A percentile compares a stretch with the other conserved stretches of the same genome.
Evolutionary conservation across 2,329 filamentous ascomycete genomes (phyloP).

Genomic region (Falciphora oryzae): DNA sequence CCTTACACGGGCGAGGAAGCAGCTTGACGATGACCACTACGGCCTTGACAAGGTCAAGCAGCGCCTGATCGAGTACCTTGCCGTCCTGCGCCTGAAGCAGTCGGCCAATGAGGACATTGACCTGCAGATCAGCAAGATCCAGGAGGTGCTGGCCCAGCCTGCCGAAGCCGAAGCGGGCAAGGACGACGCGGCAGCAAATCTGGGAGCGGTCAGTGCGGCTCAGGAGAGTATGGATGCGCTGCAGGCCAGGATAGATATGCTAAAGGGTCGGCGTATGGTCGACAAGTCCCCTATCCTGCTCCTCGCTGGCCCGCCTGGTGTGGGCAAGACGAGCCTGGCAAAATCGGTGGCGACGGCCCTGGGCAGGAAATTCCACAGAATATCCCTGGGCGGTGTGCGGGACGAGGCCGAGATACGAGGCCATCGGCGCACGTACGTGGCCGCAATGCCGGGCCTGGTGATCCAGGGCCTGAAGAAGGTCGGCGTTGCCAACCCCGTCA

Average conservation of each 20-base stretch:
- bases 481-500: constrained; percentile 89
- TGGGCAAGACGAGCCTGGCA: constrained; percentile 92
- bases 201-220: constrained; percentile 8
- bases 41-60: constrained; percentile 97
- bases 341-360: constrained; percentile 89
- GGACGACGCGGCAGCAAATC: not conserved
- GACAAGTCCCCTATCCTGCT: constrained; percentile 96
- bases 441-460: constrained; percentile 95
- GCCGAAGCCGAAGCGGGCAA: constrained; percentile 15
- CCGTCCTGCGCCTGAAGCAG: constrained; percentile 93
- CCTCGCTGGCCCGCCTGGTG: constrained; percentile 86
- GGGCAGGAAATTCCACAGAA: constrained; percentile 92
- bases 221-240: constrained; percentile 33
- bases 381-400: constrained; percentile 89
- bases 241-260: constrained; percentile 63
- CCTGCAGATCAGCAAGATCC: constrained; percentile 64
- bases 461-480: constrained; percentile 94
- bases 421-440: constrained; percentile 91
- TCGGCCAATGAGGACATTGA: constrained; percentile 80
- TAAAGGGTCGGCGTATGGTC: constrained; percentile 77
- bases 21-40: constrained; percentile 94
- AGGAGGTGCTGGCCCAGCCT: constrained; percentile 48
- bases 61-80: constrained; percentile 87
- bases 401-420: constrained; percentile 97
- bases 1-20: constrained; percentile 71